Base-by-base conservation (phyloP, 177 flowering plant genomes). In the Vitis hybrid region DNA sequence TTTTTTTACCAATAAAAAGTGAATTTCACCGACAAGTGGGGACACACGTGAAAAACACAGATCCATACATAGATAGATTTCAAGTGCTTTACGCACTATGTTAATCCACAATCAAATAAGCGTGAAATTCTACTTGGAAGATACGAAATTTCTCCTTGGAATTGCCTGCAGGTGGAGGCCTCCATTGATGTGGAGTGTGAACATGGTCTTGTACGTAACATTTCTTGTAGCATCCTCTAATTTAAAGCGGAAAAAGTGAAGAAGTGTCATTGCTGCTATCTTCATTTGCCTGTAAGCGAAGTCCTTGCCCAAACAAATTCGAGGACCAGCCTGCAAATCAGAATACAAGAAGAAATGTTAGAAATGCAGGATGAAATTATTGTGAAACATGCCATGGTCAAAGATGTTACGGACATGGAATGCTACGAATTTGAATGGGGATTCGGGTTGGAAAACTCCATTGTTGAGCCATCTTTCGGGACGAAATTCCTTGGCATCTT, bases 281-380 rank as follows among this genome's bases (percentile, higher is more conserved):
- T 87, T 89, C 97, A 89, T 86, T 66, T 88, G 89, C 56, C 85
- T 66, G 70, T 91, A 89, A 18, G 97, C 89, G 65, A 91, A 88
- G 46, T 88, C 92, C 70, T 82, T 86, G 6, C 97, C 91, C 16
- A 88, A 68, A 72, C 93, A 89, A 4, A 79, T 88, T 49, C 91
- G 68, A 52, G 89, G 97, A 15, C 93, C 92, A 1, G 82, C 96
- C 96, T 89, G 88, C 68, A 76, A 72, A 14, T 27, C 7, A n/a
- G 7, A 4, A 19, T 15, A 54, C 71, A 13, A 24, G 2, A 16
- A 76, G 30, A 57, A 11, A 14, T 52, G 18, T 16, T 19, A 15
- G 5, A 12, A 32, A 21, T 4, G 21, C 18, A 9, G 10, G 27
- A 8, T 12, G 58, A 18, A 9, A 40, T 40, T 40, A 40, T 40